Evolutionary conservation across 1,284 basidiomycete genomes (phyloP), one percentile per base, ranked within the genome.

Genomic region (Phylloporus gajari): DNA sequence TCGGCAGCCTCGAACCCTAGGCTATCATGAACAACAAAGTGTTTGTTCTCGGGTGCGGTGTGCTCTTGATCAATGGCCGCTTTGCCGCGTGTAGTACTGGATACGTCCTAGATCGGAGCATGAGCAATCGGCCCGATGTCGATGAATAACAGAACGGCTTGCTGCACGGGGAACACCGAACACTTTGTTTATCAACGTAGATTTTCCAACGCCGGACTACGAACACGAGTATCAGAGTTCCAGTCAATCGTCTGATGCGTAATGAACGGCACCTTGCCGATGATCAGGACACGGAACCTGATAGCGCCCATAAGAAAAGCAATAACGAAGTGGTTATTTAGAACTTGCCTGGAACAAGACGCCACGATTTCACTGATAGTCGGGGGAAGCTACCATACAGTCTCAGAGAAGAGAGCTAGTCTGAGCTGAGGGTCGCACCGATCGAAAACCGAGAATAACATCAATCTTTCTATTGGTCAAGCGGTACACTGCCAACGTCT

Each of bases 261-360:
- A 46, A 38, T 35, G 46, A 13, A 38, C 35, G 21, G 27, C n/a
- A 73, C 66, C 53, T 70, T 48, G 53, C 65, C 72, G 9, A 73
- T 69, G 40, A 69, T 67, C 67, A 69, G 38, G 9, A 70, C 35
- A 11, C 71, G 68, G 25, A 73, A 73, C 40, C 72, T 73, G 56
- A 53, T 27, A n/a, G 19, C 7, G 42, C 12, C 21, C 12, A 51
- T 72, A 35, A 72, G 59, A 25, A 15, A 6, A 27, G n/a, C 1
- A 30, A 30, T 17, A 6, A 17, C 40, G 35, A 51, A 23, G 35
- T 62, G 40, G 66, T 23, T 38, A 5, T 19, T 27, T 32, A 11
- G 40, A 27, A 58, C 59, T 58, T 66, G 25, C 71, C 58, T 64
- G 30, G 62, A n/a, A 62, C 58, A 68, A 15, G 66, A 65, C 2